Base-by-base conservation (phyloP, 2,329 filamentous ascomycete genomes). In the Nemania diffusa region DNA sequence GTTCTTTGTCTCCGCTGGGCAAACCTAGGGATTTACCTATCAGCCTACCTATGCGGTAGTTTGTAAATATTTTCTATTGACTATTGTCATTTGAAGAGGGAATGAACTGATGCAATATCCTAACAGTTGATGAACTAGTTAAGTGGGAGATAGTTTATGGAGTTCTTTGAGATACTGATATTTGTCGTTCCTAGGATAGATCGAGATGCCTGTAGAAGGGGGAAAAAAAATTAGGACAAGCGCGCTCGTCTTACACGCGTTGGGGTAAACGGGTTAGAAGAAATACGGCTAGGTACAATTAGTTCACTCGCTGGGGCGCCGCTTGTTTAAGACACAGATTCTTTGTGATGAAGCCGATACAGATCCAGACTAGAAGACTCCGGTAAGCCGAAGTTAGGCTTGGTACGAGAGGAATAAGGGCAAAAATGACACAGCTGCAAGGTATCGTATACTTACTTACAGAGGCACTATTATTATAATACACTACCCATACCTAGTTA, bases 381-480 rank as follows among this genome's bases (percentile, higher is more conserved):
- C 24, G 37, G 15, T 17, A 9, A 58, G 55, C 34, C 34, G 24
- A 52, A 42, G 24, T 46, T 34, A 44, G 53, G 29, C 46, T 51
- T 9, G 27, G 56, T 55, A 48, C 48, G 5, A 58, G 29, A 56
- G 34, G 52, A 44, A 11, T 17, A 48, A 37, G 29, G 32, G 50
- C 27, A 20, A 17, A 7, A 37, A n/a, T 44, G 32, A 57, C 20
- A 50, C n/a, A 59, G 29, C 56, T 6, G 50, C 40, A 29, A 62
- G 37, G 57, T 66, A 57, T 57, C 20, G 55, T 46, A 59, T 59
- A 53, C 44, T 44, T 13, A 11, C n/a, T 11, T 46, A 46, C 42
- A n/a, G n/a, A n/a, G n/a, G n/a, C n/a, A n/a, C n/a, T n/a, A n/a
- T n/a, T 24, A 46, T 46, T 24, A 22, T 46, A 55, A n/a, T 24